Base-by-base conservation (phyloP, 2,329 filamentous ascomycete species). In the Ophiostoma pallidulum region DNA sequence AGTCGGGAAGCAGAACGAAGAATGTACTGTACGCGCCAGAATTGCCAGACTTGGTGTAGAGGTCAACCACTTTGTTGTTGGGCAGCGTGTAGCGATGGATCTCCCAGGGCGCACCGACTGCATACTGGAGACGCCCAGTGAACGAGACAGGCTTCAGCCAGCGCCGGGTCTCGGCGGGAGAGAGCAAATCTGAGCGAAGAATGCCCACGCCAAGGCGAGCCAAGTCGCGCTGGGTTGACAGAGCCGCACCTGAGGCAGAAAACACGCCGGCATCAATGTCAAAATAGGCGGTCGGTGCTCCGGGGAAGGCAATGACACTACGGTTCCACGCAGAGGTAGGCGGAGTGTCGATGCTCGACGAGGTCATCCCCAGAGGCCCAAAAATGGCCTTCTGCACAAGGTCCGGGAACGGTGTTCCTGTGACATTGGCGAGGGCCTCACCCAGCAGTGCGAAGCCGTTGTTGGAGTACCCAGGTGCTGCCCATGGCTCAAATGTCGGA, bases 391-490 rank as follows among this genome's bases (percentile, higher is more conserved):
- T 53, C n/a, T 64, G 56, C 10, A 68, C 60, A 4, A 71, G 59
- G 2, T 71, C 59, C 1, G 60, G 57, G 16, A 69, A 66, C 0
- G 64, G 53, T 40, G 63, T 64, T 4, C 66, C 65, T 0, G 67
- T 69, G 0, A 69, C 62, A 6, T 63, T 63, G 50, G 74, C 68
- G 1, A 77, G 59, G 0, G 68, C 68, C 1, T 69, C 58, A 3
- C 68, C 70, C 1, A 75, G 63, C 2, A 74, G 49, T 1, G 65
- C 58, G 18, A 71, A 70, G 1, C 63, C 71, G 3, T 67, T 59
- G 52, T 77, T 75, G 24, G 72, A 70, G 56, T 78, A 78, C 3
- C 65, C 60, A 0, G 73, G 71, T 3, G 61, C 67, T 0, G 65
- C 62, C 52, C 68, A 71, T 0, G 72, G 66, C 0, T 59, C 55